Evolutionary conservation across 495 filamentous ascomycete species (phyloP).

Genomic region (Entonaema liquescens): DNA sequence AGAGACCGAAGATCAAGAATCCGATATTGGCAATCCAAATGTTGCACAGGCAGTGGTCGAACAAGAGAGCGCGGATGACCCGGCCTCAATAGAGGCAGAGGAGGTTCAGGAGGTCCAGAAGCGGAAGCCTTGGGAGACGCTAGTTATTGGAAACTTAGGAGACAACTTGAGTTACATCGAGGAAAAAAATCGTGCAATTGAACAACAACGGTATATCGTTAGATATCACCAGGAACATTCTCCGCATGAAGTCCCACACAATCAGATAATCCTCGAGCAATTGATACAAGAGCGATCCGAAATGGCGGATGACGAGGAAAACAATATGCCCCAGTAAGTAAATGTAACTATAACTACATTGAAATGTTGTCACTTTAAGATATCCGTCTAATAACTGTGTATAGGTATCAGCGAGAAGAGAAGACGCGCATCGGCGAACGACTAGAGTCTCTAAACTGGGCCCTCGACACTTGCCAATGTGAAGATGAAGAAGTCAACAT

Average conservation of each 20-base stretch:
- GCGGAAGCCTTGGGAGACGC: conserved; percentile 43
- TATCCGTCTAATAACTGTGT: conserved; percentile 13
- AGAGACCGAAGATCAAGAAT: not conserved
- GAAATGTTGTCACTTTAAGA: not conserved
- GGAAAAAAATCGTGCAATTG: conserved; percentile 51
- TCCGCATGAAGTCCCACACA: conserved; percentile 35
- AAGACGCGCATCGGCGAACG: conserved; percentile 45
- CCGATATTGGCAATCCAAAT: not conserved
- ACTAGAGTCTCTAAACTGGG: conserved; percentile 42
- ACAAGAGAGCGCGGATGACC: conserved; percentile 5
- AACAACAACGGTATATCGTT: conserved; percentile 46
- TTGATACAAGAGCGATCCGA: conserved; percentile 45
- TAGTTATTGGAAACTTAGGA: conserved; percentile 44
- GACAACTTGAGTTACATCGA: conserved; percentile 53
- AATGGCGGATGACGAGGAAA: conserved; percentile 52
- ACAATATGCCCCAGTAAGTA: conserved; percentile 51
- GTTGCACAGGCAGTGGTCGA: not conserved
- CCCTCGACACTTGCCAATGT: conserved; percentile 48
- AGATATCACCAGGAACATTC: conserved; percentile 46
- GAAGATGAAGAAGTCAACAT: conserved; percentile 55
- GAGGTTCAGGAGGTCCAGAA: not conserved
- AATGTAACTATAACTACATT: conserved; percentile 14
- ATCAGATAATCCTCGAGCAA: conserved; percentile 42
- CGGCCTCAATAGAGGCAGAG: not conserved
- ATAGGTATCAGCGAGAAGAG: conserved; percentile 39